Conservation (phyloP, 208 protist species). For the Acanthamoeba culbertsoni region DNA sequence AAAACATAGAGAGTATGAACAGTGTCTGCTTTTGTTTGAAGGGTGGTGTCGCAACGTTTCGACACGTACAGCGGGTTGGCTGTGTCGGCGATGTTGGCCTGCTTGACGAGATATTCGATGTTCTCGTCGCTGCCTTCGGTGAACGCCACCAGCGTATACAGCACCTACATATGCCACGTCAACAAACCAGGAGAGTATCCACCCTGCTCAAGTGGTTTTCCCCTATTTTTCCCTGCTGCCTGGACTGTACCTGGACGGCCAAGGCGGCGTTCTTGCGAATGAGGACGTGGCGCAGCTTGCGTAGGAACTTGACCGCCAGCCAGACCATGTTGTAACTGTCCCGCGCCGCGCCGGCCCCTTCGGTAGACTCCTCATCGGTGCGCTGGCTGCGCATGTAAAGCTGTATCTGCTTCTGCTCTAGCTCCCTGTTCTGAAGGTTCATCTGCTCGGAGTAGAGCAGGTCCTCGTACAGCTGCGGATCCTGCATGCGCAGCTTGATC, state of each 20-base stretch:
- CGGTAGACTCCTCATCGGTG: neutral
- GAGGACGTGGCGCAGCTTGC: conserved; percentile 25
- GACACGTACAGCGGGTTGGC: neutral
- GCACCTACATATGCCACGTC: too few species aligned
- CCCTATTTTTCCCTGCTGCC: too few species aligned
- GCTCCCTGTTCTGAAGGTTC: neutral
- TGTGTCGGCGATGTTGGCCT: neutral
- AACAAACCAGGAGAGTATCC: too few species aligned
- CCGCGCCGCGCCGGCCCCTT: neutral
- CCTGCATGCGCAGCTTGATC: neutral
- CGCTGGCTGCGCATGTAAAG: conserved; percentile 31
- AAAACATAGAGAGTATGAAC: neutral
- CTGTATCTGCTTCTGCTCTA: conserved; percentile 48
- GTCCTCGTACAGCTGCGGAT: conserved; percentile 60
- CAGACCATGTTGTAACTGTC: conserved; percentile 24
- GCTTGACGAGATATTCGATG: conserved; percentile 36
- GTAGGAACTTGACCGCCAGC: conserved; percentile 27
- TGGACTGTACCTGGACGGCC: neutral
- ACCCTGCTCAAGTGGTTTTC: too few species aligned
- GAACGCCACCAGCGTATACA: conserved; percentile 29
- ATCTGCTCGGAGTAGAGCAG: conserved; percentile 32
- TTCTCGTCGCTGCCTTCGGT: conserved; percentile 38
- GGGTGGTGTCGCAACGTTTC: neutral
- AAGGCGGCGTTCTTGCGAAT: neutral
- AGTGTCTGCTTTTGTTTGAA: too few species aligned